These are phyloP conservation scores for Suhomyces bokatorum DNA, from an alignment of 1,139 yeast genomes.

Conservation along the genomic window DNA sequence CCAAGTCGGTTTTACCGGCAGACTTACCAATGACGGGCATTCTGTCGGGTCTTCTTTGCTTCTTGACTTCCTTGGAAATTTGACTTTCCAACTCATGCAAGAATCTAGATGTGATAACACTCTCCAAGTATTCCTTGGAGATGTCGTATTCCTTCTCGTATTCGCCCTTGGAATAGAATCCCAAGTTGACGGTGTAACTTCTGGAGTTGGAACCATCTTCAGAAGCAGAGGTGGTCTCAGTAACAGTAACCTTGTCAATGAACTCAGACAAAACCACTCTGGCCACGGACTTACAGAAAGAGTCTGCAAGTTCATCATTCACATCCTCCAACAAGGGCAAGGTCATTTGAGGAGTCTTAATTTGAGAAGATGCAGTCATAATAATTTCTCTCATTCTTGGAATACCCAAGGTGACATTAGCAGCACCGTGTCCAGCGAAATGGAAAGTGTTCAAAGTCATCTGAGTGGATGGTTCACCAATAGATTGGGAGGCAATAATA, in stretches of 20 bases:
- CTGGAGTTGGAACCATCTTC: conserved; percentile 58
- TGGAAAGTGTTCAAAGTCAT: conserved; percentile 99
- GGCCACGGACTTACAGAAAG: conserved; percentile 89
- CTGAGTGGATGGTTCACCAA: conserved; percentile 99
- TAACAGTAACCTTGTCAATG: conserved; percentile 79
- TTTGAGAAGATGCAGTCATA: conserved; percentile 95
- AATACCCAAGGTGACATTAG: conserved; percentile 98
- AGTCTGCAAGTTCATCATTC: conserved; percentile 81
- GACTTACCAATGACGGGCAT: conserved; percentile 75
- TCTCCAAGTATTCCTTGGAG: conserved; percentile 73
- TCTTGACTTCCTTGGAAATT: conserved; percentile 78
- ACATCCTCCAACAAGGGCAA: conserved; percentile 81
- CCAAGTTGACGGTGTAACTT: conserved; percentile 70
- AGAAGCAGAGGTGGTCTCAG: conserved; percentile 76
- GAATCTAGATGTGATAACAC: conserved; percentile 64
- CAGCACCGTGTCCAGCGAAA: conserved; percentile 99
- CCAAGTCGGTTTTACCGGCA: conserved; percentile 54
- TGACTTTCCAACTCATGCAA: conserved; percentile 68
- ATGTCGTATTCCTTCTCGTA: conserved; percentile 89
- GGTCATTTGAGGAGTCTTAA: conserved; percentile 98
- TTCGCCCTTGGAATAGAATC: conserved; percentile 74
- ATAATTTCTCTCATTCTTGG: conserved; percentile 99
- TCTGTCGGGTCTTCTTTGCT: conserved; percentile 64
- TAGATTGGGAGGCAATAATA: conserved; percentile 95
- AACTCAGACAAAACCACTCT: conserved; percentile 85